Evolutionary conservation across 2,329 filamentous ascomycete species (phyloP), one percentile per base, ranked within the genome.

Genomic region (Cordyceps tenuipes): DNA sequence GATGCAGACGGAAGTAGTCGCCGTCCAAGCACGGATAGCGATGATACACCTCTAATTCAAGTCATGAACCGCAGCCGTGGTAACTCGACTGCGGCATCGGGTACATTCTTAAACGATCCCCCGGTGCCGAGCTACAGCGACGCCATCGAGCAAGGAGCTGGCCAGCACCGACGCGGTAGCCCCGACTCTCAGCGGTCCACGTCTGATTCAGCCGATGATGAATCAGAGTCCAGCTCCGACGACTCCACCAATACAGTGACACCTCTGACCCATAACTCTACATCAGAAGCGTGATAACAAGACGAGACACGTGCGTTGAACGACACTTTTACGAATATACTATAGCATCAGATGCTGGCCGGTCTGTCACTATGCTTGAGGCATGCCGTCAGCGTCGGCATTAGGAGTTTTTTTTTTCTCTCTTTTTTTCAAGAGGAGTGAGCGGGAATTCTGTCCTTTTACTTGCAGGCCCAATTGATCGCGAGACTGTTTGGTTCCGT

Each of bases 121-220:
- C 89, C 90, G 0, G 91, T 94, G 64, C 90, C 90, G 2, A 92
- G 84, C 67, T 95, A 95, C 70, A 89, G 86, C 70, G 89, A 90
- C 62, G 90, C 89, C 1, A 79, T 91, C 47, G 75, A 76, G 60
- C 79, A 83, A 64, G 80, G 80, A 12, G 71, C 71, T 12, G 60
- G 58, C 5, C 60, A 61, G 50, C 52, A 47, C 19, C 47, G 60
- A 31, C 60, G 54, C 1, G n/a, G 26, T 7, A 57, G 60, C 54
- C 44, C 55, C 3, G 60, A 52, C 13, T 58, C 60, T 29, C 54
- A 57, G n/a, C 57, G 46, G 1, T 41, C 51, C 8, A n/a, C 44
- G 6, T 46, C 51, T 7, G 51, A 60, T 6, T 26, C 6, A 6
- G 23, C 51, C 5, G 58, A 55, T 19, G 50, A 39, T 4, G 58